phyloP scores from a whole-genome alignment of 331 rosid species.

The Quercus lobata region DNA sequence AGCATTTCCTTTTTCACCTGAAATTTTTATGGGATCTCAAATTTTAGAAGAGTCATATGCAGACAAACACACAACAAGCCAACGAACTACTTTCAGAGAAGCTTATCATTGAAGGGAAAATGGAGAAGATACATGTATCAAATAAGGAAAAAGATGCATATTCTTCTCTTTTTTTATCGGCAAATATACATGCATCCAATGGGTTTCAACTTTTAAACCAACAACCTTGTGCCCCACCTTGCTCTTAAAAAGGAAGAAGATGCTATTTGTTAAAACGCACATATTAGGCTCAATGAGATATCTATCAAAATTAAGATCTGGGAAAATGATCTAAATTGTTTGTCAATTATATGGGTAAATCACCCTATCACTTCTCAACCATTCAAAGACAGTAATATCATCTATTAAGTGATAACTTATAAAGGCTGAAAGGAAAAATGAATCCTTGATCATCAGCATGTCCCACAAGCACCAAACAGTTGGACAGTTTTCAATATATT shows the following conservation, averaged over 20 bases:
- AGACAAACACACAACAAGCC: neutral
- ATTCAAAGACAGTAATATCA: neutral
- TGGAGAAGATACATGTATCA: neutral
- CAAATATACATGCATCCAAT: too few species aligned
- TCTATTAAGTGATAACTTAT: neutral
- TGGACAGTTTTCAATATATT: neutral
- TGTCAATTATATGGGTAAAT: neutral
- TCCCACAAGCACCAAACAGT: neutral
- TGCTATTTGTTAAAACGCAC: too few species aligned
- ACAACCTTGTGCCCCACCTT: too few species aligned
- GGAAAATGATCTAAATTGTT: neutral
- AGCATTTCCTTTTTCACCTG: constrained; percentile 81
- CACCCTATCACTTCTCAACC: neutral
- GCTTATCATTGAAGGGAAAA: neutral
- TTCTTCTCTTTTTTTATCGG: neutral
- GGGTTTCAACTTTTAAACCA: too few species aligned
- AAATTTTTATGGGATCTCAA: constrained; percentile 5
- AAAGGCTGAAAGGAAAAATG: neutral
- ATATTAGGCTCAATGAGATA: neutral
- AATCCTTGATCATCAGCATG: neutral
- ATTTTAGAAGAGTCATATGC: neutral
- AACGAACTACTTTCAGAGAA: neutral
- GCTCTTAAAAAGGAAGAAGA: too few species aligned
- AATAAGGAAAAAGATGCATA: neutral
- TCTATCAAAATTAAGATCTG: neutral